Percentiles rank a stretch among this genome's conserved stretches.
These are phyloP conservation scores for Calonectria hongkongensis DNA, from an alignment of 2,329 filamentous ascomycete species.

Conservation along the genomic window DNA sequence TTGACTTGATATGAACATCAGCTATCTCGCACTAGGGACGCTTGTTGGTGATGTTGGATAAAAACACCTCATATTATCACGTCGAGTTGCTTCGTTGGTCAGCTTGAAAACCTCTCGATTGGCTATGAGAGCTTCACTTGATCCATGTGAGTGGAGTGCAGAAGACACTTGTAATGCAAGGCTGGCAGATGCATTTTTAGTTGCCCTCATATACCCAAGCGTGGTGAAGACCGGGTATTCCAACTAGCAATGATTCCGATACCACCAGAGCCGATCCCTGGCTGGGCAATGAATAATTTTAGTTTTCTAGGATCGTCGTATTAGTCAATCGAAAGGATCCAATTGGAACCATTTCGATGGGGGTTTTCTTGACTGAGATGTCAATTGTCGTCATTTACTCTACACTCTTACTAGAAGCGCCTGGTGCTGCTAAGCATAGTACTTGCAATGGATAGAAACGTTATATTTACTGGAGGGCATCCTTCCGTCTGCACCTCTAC, in stretches of 20 bases:
- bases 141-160: too few relatives aligned
- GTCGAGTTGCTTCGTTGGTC: not conserved
- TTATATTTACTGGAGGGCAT: not conserved
- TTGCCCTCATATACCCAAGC: not conserved
- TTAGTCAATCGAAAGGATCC: not conserved
- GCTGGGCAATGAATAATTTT: too few relatives aligned
- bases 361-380: not conserved
- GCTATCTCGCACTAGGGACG: not conserved
- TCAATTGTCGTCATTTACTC: not conserved
- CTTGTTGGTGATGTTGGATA: not conserved
- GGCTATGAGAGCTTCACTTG: not conserved
- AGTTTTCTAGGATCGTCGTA: too few relatives aligned
- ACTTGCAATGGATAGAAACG: too few relatives aligned
- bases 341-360: not conserved
- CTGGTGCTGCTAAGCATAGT: not conserved
- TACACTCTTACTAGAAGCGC: not conserved
- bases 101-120: not conserved
- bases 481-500: not conserved
- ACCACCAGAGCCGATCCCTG: too few relatives aligned
- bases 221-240: not conserved
- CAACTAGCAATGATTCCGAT: not conserved
- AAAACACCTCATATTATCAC: not conserved
- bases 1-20: not conserved
- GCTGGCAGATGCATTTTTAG: too few relatives aligned
- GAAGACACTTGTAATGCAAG: too few relatives aligned